phyloP scores from a whole-genome alignment of 768 basidiomycete species.

The Glaciozyma martinii region DNA sequence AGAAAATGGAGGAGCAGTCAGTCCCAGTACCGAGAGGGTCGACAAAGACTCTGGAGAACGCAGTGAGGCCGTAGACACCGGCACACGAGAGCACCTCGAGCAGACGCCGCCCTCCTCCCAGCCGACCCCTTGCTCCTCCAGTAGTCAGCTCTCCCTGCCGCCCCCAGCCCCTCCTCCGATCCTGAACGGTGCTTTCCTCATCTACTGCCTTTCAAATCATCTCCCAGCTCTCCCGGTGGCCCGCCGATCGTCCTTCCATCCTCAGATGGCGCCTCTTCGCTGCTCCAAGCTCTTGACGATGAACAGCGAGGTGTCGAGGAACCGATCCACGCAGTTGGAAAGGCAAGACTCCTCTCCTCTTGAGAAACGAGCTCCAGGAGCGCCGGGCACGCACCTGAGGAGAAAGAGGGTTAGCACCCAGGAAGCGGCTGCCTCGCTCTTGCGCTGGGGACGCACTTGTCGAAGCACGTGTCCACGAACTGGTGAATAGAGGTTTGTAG shows the following conservation, averaged over 20 bases:
- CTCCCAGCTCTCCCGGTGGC: neutral
- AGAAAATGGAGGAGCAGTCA: neutral
- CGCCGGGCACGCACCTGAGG: slow-evolving; percentile 72
- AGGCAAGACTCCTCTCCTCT: slow-evolving; percentile 72
- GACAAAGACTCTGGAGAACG: too few relatives aligned
- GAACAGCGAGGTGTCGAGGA: slow-evolving; percentile 75
- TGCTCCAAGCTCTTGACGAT: slow-evolving; percentile 48
- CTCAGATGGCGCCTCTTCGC: neutral
- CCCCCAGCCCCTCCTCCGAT: neutral
- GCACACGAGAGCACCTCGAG: too few relatives aligned
- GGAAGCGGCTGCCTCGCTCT: neutral
- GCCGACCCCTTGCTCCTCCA: neutral
- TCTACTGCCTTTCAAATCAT: neutral
- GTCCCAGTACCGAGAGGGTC: too few relatives aligned
- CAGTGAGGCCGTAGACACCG: too few relatives aligned
- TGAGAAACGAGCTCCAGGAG: slow-evolving; percentile 68
- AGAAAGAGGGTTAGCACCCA: neutral
- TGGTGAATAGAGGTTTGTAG: slow-evolving; percentile 60
- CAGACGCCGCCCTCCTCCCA: neutral
- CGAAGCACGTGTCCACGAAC: slow-evolving; percentile 80
- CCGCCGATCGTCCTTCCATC: neutral
- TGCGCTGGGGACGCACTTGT: slow-evolving; percentile 57
- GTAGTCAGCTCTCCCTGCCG: neutral
- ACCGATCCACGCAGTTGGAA: slow-evolving; percentile 81
- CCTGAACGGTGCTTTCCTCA: neutral